Conservation (phyloP, 2,329 filamentous ascomycete genomes). For the Talaromyces amestolkiae region DNA sequence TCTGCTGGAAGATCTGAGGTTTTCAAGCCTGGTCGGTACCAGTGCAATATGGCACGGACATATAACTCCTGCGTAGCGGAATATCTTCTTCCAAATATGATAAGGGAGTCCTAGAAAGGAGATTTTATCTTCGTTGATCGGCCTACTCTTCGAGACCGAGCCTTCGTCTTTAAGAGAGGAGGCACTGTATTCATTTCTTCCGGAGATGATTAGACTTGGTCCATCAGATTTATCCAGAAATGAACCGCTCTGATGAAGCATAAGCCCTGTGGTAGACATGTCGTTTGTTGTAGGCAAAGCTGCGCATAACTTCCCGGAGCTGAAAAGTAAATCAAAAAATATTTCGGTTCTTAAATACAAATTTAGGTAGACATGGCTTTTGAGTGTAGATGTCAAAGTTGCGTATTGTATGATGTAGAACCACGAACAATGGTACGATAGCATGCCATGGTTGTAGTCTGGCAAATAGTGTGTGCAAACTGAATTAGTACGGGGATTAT, state of each 20-base stretch:
- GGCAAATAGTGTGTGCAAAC: background rate
- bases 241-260: background rate
- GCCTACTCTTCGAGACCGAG: background rate
- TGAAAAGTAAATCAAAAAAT: background rate
- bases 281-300: background rate
- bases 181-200: background rate
- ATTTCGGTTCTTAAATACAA: background rate
- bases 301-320: background rate
- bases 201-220: background rate
- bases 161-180: background rate
- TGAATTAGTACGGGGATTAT: background rate
- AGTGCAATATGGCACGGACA: constrained; percentile 24
- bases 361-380: constrained; percentile 1
- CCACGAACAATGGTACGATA: background rate
- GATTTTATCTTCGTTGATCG: background rate
- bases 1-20: background rate
- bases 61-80: constrained; percentile 25
- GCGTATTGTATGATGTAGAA: background rate
- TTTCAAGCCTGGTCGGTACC: background rate
- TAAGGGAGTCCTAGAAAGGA: constrained; percentile 1
- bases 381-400: background rate
- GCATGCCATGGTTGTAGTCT: background rate
- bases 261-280: background rate
- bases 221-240: background rate
- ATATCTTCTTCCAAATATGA: constrained; percentile 23